Evolutionary conservation across 345 rosid species (phyloP).

Genomic region (Lepidium didymum): DNA sequence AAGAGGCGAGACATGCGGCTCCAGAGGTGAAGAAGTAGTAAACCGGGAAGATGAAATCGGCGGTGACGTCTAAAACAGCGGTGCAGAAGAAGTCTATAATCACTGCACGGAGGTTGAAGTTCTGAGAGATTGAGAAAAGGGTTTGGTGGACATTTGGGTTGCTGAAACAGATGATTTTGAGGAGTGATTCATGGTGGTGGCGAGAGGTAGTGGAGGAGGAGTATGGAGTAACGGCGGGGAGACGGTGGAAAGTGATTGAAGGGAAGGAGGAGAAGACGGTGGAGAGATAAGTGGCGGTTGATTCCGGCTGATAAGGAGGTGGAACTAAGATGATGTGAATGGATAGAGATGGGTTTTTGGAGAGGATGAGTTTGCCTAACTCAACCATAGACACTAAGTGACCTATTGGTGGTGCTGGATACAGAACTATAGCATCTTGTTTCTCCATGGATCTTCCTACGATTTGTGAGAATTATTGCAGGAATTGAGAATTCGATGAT

Average conservation of each 20-base stretch:
- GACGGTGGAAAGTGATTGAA: conserved; percentile 43
- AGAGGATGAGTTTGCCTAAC: conserved; percentile 47
- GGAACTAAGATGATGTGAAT: conserved; percentile 41
- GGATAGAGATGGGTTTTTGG: conserved; percentile 42
- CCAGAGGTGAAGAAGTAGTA: conserved; percentile 43
- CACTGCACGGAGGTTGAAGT: conserved; percentile 27
- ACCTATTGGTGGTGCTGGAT: conserved; percentile 62
- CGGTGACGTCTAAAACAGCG: conserved; percentile 23
- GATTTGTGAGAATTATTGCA: neutral
- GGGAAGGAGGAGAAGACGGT: conserved; percentile 31
- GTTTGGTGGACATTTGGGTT: conserved; percentile 37
- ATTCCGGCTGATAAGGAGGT: conserved; percentile 38
- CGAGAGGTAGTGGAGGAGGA: conserved; percentile 20
- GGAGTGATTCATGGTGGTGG: conserved; percentile 28
- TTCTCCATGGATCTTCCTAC: neutral
- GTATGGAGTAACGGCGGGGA: conserved; percentile 30
- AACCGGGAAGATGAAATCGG: conserved; percentile 33
- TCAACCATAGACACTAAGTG: conserved; percentile 75
- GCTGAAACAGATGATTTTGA: conserved; percentile 29
- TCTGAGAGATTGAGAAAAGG: conserved; percentile 30
- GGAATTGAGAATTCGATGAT: neutral
- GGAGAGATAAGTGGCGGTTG: conserved; percentile 27
- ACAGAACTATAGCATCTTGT: conserved; percentile 42
- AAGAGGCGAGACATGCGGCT: conserved; percentile 29
- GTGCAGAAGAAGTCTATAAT: conserved; percentile 46